Percentiles rank a stretch among this genome's conserved stretches.
phyloP scores from a whole-genome alignment of 2,329 filamentous ascomycete genomes.

The Colletotrichum liaoningense region DNA sequence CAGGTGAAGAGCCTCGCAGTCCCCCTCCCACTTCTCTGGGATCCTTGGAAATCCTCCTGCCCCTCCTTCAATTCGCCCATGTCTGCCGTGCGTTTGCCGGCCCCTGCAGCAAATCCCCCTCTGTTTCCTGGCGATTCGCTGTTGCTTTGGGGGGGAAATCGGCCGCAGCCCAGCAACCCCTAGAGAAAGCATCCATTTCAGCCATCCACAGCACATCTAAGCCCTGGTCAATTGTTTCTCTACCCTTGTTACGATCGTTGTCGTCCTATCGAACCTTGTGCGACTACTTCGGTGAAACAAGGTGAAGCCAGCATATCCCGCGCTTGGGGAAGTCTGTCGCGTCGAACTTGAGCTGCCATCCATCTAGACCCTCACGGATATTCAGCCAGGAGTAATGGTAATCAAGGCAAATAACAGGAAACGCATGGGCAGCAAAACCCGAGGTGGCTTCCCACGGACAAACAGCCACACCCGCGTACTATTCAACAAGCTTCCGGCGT shows the following conservation, averaged over 20 bases:
- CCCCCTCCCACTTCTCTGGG: constrained; percentile 17
- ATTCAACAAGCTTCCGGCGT: neutral
- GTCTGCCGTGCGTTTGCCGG: neutral
- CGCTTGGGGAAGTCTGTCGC: neutral
- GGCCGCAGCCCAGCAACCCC: constrained; percentile 25
- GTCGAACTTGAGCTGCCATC: neutral
- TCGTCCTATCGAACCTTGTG: constrained; percentile 29
- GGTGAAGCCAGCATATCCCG: constrained; percentile 18
- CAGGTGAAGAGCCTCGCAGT: constrained; percentile 21
- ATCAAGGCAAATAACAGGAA: neutral
- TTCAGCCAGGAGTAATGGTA: neutral
- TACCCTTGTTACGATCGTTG: constrained; percentile 18
- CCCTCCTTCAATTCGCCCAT: constrained; percentile 4
- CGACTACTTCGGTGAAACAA: constrained; percentile 22
- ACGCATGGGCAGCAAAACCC: neutral
- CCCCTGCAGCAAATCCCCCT: constrained; percentile 26
- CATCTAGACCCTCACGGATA: neutral
- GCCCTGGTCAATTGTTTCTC: neutral
- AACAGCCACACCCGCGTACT: neutral
- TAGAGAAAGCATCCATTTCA: neutral
- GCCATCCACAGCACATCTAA: constrained; percentile 5
- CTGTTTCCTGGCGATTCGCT: constrained; percentile 21
- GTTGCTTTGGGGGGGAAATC: neutral
- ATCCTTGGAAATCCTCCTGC: neutral
- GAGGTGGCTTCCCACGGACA: neutral